phyloP scores from a whole-genome alignment of 2,329 filamentous ascomycete species.

The Ascochyta clinopodiicola region DNA sequence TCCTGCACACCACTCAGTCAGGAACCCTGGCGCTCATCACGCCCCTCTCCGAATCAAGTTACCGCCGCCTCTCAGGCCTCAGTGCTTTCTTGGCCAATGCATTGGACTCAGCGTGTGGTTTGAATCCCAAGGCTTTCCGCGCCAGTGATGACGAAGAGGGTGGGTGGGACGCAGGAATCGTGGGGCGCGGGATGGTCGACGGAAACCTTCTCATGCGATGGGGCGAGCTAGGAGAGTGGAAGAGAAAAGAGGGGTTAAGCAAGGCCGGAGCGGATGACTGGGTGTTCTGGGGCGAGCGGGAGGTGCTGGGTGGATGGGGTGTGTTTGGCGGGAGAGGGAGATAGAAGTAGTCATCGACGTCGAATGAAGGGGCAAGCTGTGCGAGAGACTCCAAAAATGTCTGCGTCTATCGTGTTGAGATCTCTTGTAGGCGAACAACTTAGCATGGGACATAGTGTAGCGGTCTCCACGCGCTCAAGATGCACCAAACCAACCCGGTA shows the following conservation, averaged over 20 bases:
- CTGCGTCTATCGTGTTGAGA: no score
- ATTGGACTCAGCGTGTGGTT: constrained; percentile 76
- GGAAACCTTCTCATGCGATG: constrained; percentile 77
- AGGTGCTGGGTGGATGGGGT: constrained; percentile 68
- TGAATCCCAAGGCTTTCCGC: constrained; percentile 85
- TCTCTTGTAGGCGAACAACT: no score
- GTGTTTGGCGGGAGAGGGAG: constrained; percentile 50
- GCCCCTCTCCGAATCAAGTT: constrained; percentile 77
- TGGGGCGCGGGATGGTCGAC: constrained; percentile 74
- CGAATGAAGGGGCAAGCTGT: no score
- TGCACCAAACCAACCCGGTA: no score
- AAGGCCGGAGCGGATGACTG: constrained; percentile 73
- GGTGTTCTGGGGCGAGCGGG: constrained; percentile 74
- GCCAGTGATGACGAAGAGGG: constrained; percentile 55
- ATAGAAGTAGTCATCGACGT: neutral
- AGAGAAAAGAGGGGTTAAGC: constrained; percentile 74
- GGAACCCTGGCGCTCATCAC: constrained; percentile 80
- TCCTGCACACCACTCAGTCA: constrained; percentile 56
- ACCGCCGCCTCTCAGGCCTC: constrained; percentile 82
- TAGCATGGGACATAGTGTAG: no score
- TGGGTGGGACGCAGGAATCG: constrained; percentile 45
- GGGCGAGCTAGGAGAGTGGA: constrained; percentile 75
- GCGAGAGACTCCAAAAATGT: no score
- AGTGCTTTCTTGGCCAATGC: constrained; percentile 79
- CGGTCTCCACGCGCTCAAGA: no score